A percentile compares a stretch with the other conserved stretches of the same genome.
Conservation (phyloP, 2,329 filamentous ascomycete genomes). For the Botrytis squamosa region DNA sequence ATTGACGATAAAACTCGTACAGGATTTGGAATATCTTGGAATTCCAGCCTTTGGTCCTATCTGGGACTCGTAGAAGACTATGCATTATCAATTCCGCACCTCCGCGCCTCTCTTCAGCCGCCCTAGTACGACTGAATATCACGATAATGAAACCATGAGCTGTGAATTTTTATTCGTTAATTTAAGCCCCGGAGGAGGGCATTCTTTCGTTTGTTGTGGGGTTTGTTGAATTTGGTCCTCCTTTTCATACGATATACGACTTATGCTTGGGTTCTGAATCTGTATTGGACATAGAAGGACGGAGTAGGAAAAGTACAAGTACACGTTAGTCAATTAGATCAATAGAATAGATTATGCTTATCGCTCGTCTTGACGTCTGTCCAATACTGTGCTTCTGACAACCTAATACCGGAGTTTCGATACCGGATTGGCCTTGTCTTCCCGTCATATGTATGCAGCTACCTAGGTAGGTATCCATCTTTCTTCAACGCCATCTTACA, state of each 20-base stretch:
- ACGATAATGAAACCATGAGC: neutral
- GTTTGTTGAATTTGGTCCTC: neutral
- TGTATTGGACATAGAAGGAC: neutral
- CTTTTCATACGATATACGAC: neutral
- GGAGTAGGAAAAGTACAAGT: neutral
- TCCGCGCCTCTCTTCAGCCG: neutral
- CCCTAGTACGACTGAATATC: neutral
- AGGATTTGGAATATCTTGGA: slow-evolving; percentile 42
- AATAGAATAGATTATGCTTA: slow-evolving; percentile 6
- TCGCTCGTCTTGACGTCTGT: neutral
- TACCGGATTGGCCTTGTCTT: neutral
- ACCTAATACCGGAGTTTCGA: neutral
- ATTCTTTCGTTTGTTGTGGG: neutral
- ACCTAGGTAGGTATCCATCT: neutral
- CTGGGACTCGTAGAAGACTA: slow-evolving; percentile 35
- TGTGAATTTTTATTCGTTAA: neutral
- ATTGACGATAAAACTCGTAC: slow-evolving; percentile 42
- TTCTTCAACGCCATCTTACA: neutral
- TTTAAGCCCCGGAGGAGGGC: neutral
- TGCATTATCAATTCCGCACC: neutral
- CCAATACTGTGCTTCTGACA: neutral
- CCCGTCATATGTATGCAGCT: neutral
- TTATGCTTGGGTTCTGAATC: neutral
- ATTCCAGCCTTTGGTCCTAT: slow-evolving; percentile 43
- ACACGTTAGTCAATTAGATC: slow-evolving; percentile 1